phyloP scores from a whole-genome alignment of 257 asterid genomes.

The Anisodus tanguticus region DNA sequence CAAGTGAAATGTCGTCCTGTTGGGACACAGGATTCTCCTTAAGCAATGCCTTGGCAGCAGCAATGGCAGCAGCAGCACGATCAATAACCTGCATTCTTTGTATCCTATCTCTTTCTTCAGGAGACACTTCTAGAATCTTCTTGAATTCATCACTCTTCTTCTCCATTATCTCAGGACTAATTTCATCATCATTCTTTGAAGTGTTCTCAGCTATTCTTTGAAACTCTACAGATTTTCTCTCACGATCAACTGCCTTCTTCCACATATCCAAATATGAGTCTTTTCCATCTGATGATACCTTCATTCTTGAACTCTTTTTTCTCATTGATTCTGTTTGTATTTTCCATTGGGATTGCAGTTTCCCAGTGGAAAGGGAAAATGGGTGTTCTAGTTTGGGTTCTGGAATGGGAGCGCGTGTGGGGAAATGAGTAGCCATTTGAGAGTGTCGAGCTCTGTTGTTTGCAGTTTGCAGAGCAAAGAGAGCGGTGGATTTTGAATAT shows the following conservation, averaged over 20 bases:
- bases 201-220: constrained; percentile 53
- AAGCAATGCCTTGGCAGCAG: constrained; percentile 81
- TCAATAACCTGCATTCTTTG: constrained; percentile 93
- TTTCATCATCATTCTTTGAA: constrained; percentile 23
- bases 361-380: constrained; percentile 33
- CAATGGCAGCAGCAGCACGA: constrained; percentile 97
- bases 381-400: constrained; percentile 39
- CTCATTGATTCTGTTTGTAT: constrained; percentile 22
- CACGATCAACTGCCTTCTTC: constrained; percentile 78
- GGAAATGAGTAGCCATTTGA: constrained; percentile 61
- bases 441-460: neutral
- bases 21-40: constrained; percentile 52
- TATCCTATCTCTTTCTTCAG: constrained; percentile 77
- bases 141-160: constrained; percentile 64
- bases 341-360: constrained; percentile 26
- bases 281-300: constrained; percentile 48
- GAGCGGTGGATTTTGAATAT: constrained; percentile 31
- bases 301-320: constrained; percentile 43
- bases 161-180: constrained; percentile 55
- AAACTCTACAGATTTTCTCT: constrained; percentile 61
- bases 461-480: neutral
- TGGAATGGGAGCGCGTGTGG: constrained; percentile 56
- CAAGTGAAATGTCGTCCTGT: constrained; percentile 40
- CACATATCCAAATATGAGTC: constrained; percentile 92
- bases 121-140: constrained; percentile 69